Percentiles rank a stretch among this genome's conserved stretches.
These are phyloP conservation scores for Fusarium sp. DNA, from an alignment of 2,329 filamentous ascomycete genomes.

Conservation along the genomic window DNA sequence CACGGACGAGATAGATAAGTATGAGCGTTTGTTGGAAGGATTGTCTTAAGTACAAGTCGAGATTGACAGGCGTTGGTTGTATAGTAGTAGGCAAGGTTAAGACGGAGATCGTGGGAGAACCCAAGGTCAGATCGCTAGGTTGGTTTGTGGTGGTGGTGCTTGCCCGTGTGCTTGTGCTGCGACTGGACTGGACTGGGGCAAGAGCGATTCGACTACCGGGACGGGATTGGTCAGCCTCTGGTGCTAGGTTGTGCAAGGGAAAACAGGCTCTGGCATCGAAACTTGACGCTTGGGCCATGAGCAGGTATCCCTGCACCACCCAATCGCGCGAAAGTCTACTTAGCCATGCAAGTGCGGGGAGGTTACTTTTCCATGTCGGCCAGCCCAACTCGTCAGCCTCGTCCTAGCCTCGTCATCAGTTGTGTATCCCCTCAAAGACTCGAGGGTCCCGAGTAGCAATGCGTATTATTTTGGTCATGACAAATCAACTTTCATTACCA, in stretches of 20 bases:
- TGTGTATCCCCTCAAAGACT: slow-evolving; percentile 26
- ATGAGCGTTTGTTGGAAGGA: slow-evolving; percentile 1
- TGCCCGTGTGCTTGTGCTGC: slow-evolving; percentile 15
- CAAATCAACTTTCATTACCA: no score
- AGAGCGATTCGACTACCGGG: slow-evolving; percentile 32
- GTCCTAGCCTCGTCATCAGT: slow-evolving; percentile 31
- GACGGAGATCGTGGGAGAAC: slow-evolving; percentile 27
- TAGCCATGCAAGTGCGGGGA: slow-evolving; percentile 35
- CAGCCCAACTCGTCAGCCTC: slow-evolving; percentile 27
- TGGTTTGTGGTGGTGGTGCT: slow-evolving; percentile 34
- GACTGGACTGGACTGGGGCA: slow-evolving; percentile 37
- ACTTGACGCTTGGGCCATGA: slow-evolving; percentile 38
- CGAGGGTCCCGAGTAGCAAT: slow-evolving; percentile 22
- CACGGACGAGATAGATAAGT: background rate
- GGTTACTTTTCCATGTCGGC: slow-evolving; percentile 30
- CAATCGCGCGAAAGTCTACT: slow-evolving; percentile 30
- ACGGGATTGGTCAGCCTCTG: slow-evolving; percentile 33
- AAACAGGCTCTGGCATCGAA: slow-evolving; percentile 27
- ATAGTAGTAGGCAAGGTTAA: background rate
- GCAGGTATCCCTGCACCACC: slow-evolving; percentile 30
- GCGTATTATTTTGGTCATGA: background rate
- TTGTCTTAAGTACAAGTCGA: slow-evolving; percentile 3
- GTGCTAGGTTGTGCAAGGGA: slow-evolving; percentile 35
- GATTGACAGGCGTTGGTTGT: background rate
- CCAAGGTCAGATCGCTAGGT: slow-evolving; percentile 38